Base-by-base conservation (phyloP, 208 protist genomes). In the Trypanosoma boissoni region DNA sequence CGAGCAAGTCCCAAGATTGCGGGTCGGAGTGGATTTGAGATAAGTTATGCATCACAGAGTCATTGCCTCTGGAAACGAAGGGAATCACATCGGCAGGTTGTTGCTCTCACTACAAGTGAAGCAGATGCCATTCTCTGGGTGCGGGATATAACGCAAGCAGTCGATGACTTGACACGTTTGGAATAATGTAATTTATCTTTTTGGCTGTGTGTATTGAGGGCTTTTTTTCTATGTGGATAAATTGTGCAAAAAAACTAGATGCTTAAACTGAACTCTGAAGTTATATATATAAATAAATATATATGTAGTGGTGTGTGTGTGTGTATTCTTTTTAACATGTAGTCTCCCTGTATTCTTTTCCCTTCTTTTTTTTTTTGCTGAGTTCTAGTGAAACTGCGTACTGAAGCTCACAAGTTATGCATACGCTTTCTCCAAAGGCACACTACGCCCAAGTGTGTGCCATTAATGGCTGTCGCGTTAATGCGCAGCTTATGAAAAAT, bases 401-500 rank as follows among this genome's bases (percentile, higher is more conserved):
- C 14, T 54, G n/a, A 26, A 31, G 16, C n/a, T n/a, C n/a, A 34
- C 6, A 18, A 54, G 39, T 14, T 27, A 65, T 58, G 59, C 5
- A 32, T 2, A 27, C 53, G 16, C 10, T 37, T 3, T 36, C 51
- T 27, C 61, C 49, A 28, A 58, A 67, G 41, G 31, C 34, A 5
- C 16, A 53, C 8, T 58, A 59, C 41, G 39, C 39, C 42, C 26
- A 37, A 18, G 20, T 54, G 20, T 59, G 61, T 24, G 42, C 20
- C 7, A 32, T 10, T 9, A 27, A 28, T 20, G 39, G 42, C 5
- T 59, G 52, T 29, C 21, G 58, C 16, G 28, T 59, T 1, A 67
- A 57, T 26, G 29, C 41, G 8, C 61, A 54, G 10, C 39, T 59
- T 32, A 58, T 67, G 52, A 58, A 54, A 31, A 52, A 57, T 3